Percentiles rank a stretch among this genome's conserved stretches.
Evolutionary conservation across 2,329 filamentous ascomycete species (phyloP).

Genomic region (Sclerotinia minor): DNA sequence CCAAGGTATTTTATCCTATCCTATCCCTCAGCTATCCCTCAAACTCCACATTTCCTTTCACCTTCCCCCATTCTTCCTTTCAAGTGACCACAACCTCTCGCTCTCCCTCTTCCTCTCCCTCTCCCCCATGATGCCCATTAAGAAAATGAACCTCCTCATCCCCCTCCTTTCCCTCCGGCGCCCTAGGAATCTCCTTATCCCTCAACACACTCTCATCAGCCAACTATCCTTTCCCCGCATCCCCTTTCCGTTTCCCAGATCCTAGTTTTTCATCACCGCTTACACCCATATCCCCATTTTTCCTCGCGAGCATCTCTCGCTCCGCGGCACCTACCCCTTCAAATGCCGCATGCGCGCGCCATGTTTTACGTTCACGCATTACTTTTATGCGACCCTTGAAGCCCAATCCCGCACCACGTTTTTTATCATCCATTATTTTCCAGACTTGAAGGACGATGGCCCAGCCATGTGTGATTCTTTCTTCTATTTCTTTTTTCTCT

Average conservation of each 20-base stretch:
- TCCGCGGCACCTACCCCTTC: slow-evolving; percentile 51
- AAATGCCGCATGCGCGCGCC: slow-evolving; percentile 45
- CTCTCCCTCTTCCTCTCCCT: neutral
- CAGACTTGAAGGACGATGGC: slow-evolving; percentile 46
- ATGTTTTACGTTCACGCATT: slow-evolving; percentile 45
- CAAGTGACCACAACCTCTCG: neutral
- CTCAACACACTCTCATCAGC: slow-evolving; percentile 6
- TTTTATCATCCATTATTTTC: slow-evolving; percentile 43
- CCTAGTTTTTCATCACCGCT: slow-evolving; percentile 49
- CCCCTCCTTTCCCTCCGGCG: neutral
- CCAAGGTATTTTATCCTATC: neutral
- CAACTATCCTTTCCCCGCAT: slow-evolving; percentile 32
- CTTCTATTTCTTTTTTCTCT: slow-evolving; percentile 37
- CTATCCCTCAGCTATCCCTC: too few species aligned
- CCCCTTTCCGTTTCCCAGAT: slow-evolving; percentile 48
- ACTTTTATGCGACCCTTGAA: slow-evolving; percentile 41
- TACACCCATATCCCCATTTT: slow-evolving; percentile 45
- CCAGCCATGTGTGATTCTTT: slow-evolving; percentile 44
- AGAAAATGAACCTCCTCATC: neutral
- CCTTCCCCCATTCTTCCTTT: too few species aligned
- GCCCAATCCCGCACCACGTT: slow-evolving; percentile 21
- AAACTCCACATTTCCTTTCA: neutral
- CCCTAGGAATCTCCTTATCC: neutral
- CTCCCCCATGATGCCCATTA: neutral
- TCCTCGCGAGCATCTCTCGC: slow-evolving; percentile 49